Conservation (phyloP, 2,329 filamentous ascomycete species). For the Diaporthe vexans region DNA sequence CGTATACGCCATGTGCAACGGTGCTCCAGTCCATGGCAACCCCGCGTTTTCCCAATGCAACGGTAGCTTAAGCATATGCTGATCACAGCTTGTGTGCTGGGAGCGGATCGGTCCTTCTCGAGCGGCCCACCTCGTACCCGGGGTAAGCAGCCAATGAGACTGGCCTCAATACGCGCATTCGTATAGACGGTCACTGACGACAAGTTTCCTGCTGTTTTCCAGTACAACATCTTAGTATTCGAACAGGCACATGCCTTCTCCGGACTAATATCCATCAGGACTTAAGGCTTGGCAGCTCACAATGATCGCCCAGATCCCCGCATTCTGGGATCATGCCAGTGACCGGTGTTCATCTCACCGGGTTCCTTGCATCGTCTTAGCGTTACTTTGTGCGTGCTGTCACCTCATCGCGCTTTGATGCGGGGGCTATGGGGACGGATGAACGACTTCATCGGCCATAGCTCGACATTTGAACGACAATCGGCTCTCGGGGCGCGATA, state of each 20-base stretch:
- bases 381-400: background rate
- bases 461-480: background rate
- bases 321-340: background rate
- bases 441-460: background rate
- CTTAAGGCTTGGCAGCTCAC: background rate
- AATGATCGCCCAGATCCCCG: constrained; percentile 7
- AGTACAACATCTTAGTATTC: background rate
- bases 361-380: background rate
- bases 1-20: no score
- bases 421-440: background rate
- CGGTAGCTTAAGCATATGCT: background rate
- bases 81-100: background rate
- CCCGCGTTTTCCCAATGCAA: background rate
- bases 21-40: background rate
- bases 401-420: background rate
- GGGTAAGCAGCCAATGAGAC: background rate
- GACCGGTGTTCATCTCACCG: background rate
- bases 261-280: no score
- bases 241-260: background rate
- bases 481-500: background rate
- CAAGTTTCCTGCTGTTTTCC: background rate
- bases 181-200: background rate
- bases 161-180: background rate
- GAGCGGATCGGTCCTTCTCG: background rate
- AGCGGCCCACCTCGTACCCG: background rate